Evolutionary conservation across 2,329 filamentous ascomycete genomes (phyloP).

Genomic region (Colletotrichum theobromicola): DNA sequence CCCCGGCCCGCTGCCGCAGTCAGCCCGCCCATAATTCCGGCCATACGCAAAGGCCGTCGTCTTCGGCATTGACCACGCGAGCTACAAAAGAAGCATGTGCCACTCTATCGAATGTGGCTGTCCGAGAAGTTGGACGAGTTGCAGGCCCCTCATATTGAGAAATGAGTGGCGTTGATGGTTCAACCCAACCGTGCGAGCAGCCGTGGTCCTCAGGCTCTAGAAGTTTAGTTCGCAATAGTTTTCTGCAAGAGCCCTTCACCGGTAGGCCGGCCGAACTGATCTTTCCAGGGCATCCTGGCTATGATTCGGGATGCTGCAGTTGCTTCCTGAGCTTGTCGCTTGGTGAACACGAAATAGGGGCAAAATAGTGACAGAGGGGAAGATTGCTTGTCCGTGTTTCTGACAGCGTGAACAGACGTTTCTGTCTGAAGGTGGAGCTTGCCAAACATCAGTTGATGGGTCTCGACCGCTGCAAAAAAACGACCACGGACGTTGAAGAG

Average conservation of each 20-base stretch:
- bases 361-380: background rate
- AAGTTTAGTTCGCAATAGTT: background rate
- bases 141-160: background rate
- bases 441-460: background rate
- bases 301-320: background rate
- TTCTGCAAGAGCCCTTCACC: background rate
- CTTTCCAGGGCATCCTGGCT: background rate
- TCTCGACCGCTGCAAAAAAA: background rate
- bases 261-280: background rate
- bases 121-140: background rate
- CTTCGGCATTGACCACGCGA: background rate
- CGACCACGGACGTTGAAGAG: background rate
- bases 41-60: background rate
- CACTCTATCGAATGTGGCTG: background rate
- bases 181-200: background rate
- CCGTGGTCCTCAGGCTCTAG: background rate
- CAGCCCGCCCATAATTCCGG: background rate
- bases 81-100: background rate
- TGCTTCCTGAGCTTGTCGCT: background rate
- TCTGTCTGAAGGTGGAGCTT: background rate
- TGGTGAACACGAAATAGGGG: background rate
- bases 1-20: background rate
- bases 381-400: background rate
- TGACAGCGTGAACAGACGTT: slow-evolving; percentile 10
- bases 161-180: slow-evolving; percentile 8